Conservation (phyloP, 352 stramenopile genomes). For the Phytopythium aichiense region DNA sequence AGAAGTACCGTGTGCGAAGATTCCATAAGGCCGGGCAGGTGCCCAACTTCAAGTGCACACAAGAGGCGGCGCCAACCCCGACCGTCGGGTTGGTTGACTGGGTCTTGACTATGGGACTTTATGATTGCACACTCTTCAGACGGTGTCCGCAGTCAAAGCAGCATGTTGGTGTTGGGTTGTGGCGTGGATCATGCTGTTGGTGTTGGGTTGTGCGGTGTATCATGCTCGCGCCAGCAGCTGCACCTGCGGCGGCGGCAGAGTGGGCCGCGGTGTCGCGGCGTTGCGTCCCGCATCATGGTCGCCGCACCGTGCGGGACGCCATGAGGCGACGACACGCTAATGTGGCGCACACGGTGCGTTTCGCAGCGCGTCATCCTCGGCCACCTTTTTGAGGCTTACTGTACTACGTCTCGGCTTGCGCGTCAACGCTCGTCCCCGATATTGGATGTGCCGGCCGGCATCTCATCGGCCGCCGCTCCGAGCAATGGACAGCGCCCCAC, state of each 20-base stretch:
- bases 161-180: too few species aligned
- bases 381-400: background rate
- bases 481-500: too few species aligned
- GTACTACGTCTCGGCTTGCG: background rate
- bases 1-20: background rate
- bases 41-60: conserved; percentile 7
- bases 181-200: too few species aligned
- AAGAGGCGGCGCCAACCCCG: background rate
- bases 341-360: background rate
- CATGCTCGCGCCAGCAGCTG: background rate
- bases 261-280: background rate
- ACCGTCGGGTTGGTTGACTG: background rate
- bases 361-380: background rate
- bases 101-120: background rate
- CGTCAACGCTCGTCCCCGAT: background rate
- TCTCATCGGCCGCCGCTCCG: background rate
- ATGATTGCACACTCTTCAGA: background rate
- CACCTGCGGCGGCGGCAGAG: background rate
- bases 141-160: too few species aligned
- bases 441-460: background rate
- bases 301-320: background rate
- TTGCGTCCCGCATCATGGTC: background rate
- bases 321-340: background rate
- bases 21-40: background rate
- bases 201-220: background rate